These are phyloP conservation scores for Pisolithus microcarpus DNA, from an alignment of 768 basidiomycete genomes.

Conservation along the genomic window DNA sequence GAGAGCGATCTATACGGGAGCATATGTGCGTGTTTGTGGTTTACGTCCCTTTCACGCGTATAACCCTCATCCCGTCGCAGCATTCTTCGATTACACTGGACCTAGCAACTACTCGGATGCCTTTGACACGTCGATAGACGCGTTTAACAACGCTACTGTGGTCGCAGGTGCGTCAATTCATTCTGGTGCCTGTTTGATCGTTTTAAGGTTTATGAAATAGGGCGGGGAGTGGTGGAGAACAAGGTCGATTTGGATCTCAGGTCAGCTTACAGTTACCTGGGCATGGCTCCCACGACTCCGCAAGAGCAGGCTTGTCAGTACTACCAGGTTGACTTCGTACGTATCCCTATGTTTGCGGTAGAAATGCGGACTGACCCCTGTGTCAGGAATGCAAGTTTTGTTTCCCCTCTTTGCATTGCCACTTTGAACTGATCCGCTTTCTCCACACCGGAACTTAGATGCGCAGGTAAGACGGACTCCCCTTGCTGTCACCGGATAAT, in stretches of 20 bases:
- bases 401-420: background rate
- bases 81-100: background rate
- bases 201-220: constrained; percentile 19
- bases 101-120: background rate
- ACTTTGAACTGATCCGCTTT: constrained; percentile 1
- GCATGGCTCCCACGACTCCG: constrained; percentile 36
- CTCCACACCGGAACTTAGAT: constrained; percentile 5
- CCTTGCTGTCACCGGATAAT: background rate
- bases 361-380: constrained; percentile 4
- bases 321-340: constrained; percentile 38
- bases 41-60: background rate
- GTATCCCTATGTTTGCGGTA: background rate
- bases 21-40: background rate
- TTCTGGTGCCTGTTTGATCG: too few species aligned
- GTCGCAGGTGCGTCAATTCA: background rate
- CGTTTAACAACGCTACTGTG: background rate
- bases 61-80: background rate
- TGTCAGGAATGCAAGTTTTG: constrained; percentile 23
- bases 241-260: constrained; percentile 47
- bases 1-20: constrained; percentile 28
- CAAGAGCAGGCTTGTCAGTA: constrained; percentile 53
- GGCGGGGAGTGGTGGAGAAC: constrained; percentile 35
- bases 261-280: constrained; percentile 47
- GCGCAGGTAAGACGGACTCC: constrained; percentile 18
- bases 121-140: background rate